phyloP scores from a whole-genome alignment of 1,139 yeast species.

The Spathaspora sp. region DNA sequence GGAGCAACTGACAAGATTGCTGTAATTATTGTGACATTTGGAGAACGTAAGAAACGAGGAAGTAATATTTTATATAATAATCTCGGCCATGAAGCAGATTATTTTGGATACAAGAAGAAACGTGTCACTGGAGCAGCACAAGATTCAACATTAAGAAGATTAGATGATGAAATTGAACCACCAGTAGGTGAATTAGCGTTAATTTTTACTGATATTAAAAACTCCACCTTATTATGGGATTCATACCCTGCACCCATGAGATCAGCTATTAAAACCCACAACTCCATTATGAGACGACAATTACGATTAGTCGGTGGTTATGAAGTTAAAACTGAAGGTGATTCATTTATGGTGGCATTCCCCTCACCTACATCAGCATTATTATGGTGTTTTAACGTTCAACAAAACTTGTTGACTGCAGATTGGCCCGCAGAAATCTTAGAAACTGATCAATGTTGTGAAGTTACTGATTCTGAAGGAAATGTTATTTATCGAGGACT shows the following conservation, averaged over 20 bases:
- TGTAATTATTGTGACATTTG: slow-evolving; percentile 76
- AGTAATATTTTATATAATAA: slow-evolving; percentile 37
- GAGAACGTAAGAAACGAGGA: slow-evolving; percentile 28
- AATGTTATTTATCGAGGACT: slow-evolving; percentile 76
- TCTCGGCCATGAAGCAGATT: slow-evolving; percentile 42
- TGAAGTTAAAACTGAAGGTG: slow-evolving; percentile 99
- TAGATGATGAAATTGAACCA: slow-evolving; percentile 91
- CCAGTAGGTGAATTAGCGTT: slow-evolving; percentile 93
- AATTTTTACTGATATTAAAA: slow-evolving; percentile 96
- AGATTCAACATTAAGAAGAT: slow-evolving; percentile 76
- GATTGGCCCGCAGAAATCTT: slow-evolving; percentile 97
- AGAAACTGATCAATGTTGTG: slow-evolving; percentile 81
- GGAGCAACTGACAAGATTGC: slow-evolving; percentile 85
- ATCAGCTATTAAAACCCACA: slow-evolving; percentile 92
- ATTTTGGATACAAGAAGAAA: slow-evolving; percentile 41
- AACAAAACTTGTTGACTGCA: slow-evolving; percentile 73
- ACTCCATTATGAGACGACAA: slow-evolving; percentile 91
- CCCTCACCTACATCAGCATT: slow-evolving; percentile 90
- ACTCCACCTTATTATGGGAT: slow-evolving; percentile 93
- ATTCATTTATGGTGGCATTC: slow-evolving; percentile 97
- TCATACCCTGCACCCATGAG: slow-evolving; percentile 92
- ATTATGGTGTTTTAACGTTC: slow-evolving; percentile 93
- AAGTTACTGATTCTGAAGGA: slow-evolving; percentile 68
- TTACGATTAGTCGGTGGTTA: slow-evolving; percentile 92
- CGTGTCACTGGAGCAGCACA: slow-evolving; percentile 57